These are phyloP conservation scores for Xylaria polymorpha DNA, from an alignment of 2,329 filamentous ascomycete genomes.

Conservation along the genomic window DNA sequence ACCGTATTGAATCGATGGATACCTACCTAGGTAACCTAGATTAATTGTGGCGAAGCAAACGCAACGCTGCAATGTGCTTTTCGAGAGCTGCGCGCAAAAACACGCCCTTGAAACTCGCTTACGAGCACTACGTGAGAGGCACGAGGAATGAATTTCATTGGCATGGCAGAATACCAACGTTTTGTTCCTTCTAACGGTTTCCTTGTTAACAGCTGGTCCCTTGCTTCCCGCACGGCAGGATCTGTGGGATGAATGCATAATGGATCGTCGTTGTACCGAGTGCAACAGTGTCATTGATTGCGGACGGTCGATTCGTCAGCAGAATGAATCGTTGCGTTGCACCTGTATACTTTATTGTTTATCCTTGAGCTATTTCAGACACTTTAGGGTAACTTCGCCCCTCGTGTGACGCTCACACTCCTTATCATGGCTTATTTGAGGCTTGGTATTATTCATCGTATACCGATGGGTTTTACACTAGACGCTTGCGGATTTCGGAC, in stretches of 20 bases:
- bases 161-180: not conserved
- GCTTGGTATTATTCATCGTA: conserved; percentile 10
- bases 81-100: conserved; percentile 3
- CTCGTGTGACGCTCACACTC: conserved; percentile 9
- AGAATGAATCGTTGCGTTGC: conserved; percentile 3
- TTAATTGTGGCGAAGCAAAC: conserved; percentile 34
- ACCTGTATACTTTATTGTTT: conserved; percentile 10
- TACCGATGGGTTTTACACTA: conserved; percentile 19
- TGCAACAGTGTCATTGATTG: conserved; percentile 12
- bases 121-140: not conserved
- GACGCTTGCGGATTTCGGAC: conserved; percentile 22
- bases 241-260: conserved; percentile 26
- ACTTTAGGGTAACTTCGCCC: not conserved
- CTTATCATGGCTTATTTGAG: conserved; percentile 13
- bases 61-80: conserved; percentile 24
- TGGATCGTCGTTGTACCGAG: conserved; percentile 15
- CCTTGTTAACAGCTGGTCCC: conserved; percentile 8
- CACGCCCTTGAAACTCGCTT: not conserved
- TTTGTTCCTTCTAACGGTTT: not conserved
- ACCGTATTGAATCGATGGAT: conserved; percentile 17
- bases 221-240: conserved; percentile 34
- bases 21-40: conserved; percentile 11
- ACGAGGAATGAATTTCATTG: not conserved
- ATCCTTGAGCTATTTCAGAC: conserved; percentile 8
- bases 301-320: conserved; percentile 17